Evolutionary conservation across 257 asterid species (phyloP).

Genomic region (Solanum sparsipilum): DNA sequence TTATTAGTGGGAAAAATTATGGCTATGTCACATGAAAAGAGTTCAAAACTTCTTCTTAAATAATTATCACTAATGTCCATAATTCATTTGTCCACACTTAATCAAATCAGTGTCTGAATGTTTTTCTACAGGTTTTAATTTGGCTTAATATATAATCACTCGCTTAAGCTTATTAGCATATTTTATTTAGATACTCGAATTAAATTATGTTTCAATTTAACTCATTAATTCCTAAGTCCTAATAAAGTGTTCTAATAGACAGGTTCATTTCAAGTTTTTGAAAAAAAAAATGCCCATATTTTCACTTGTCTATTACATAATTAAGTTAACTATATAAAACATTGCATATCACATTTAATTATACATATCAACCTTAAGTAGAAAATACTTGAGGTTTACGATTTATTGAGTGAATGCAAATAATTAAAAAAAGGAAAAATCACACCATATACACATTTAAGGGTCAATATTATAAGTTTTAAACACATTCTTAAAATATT

Average conservation of each 20-base stretch:
- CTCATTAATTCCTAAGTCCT: neutral
- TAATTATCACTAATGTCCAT: neutral
- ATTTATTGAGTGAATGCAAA: too few relatives aligned
- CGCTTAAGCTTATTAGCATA: neutral
- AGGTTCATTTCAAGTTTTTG: neutral
- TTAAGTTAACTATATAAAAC: too few relatives aligned
- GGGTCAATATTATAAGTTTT: too few relatives aligned
- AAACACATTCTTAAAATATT: too few relatives aligned
- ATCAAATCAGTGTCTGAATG: neutral
- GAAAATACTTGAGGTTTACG: neutral
- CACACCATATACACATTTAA: too few relatives aligned
- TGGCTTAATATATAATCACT: neutral
- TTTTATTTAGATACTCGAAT: neutral
- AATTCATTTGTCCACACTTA: neutral
- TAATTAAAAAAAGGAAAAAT: too few relatives aligned
- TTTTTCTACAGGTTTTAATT: neutral
- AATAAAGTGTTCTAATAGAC: neutral
- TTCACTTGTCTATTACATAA: too few relatives aligned
- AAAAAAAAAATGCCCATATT: neutral
- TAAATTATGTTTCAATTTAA: neutral
- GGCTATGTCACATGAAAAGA: neutral
- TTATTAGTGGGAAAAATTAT: neutral
- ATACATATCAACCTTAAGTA: neutral
- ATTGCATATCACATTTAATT: neutral
- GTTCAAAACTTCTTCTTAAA: neutral